Conservation (phyloP, 768 basidiomycete genomes). For the Mycena chlorophos region DNA sequence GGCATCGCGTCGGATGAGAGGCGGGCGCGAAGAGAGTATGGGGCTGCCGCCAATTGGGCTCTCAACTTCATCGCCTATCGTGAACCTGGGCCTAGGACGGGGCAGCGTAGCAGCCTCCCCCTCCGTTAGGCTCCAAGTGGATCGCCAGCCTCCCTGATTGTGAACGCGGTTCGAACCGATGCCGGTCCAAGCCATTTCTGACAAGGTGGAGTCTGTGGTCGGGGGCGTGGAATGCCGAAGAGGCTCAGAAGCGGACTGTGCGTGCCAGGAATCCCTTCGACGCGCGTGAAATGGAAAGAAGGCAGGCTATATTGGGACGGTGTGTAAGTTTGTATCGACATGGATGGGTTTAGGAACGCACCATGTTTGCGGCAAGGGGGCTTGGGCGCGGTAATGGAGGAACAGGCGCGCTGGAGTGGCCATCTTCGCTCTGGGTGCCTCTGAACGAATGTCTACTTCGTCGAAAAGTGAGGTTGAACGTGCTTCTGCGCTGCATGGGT, state of each 20-base stretch:
- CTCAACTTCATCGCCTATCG: conserved; percentile 7
- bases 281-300: conserved; percentile 18
- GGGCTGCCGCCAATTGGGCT: conserved; percentile 6
- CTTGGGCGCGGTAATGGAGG: conserved; percentile 10
- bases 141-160: conserved; percentile 13
- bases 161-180: neutral
- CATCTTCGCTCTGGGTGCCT: conserved; percentile 3
- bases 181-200: conserved; percentile 14
- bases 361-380: conserved; percentile 12
- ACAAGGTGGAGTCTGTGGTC: conserved; percentile 5
- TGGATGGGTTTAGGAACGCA: neutral
- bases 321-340: neutral
- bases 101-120: neutral
- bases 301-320: conserved; percentile 4
- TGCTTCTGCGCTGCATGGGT: conserved; percentile 6
- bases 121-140: conserved; percentile 15
- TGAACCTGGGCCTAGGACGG: conserved; percentile 6
- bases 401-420: neutral
- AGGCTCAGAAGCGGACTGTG: neutral
- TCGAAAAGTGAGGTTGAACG: conserved; percentile 15
- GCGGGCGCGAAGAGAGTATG: neutral
- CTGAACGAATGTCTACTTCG: conserved; percentile 4
- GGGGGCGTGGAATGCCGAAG: conserved; percentile 5
- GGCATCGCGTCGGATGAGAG: conserved; percentile 13
- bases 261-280: conserved; percentile 19